Base-by-base conservation (phyloP, 75 land plant genomes). In the Ceratopteris richardii region DNA sequence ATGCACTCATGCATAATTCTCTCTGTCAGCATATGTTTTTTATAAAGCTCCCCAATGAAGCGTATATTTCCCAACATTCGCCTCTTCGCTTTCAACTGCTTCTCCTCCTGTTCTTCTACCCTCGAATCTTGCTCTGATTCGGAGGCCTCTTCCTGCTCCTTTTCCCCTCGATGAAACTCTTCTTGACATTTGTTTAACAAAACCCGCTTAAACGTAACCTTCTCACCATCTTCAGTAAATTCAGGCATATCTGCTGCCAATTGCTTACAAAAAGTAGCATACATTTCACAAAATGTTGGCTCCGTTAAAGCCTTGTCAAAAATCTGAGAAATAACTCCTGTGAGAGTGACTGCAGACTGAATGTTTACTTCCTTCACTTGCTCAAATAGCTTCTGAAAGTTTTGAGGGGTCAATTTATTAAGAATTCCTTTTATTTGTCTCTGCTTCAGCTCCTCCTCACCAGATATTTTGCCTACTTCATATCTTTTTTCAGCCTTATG, bases 211-310 rank as follows among this genome's bases (percentile, higher is more conserved):
- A 94, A 94, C n/a, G 96, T 94, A 22, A 94, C 75, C 44, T 80
- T 89, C 55, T 90, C 83, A 69, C 79, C 74, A 20, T 76, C 74
- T 54, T 78, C 96, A 51, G 41, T 54, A 40, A 94, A 80, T 75
- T 86, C 96, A 23, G 96, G 98, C 70, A 94, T 62, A 4, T 62
- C 91, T 20, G 44, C 66, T 39, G 98, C 75, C 56, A 94, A 80
- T 51, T 80, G 74, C 41, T 26, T 75, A 63, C 98, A 94, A 52
- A 94, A 90, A 29, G 86, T 61, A 1, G 98, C 91, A 73, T 94
- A 94, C 98, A 89, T 94, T 68, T 94, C 98, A 76, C 98, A 94
- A 67, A 94, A 94, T 18, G 98, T 94, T 11, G 98, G 98, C 60
- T 94, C 98, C 80, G 69, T 86, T 19, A 94, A 31, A 58, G 98